Base-by-base conservation (phyloP, 2,329 filamentous ascomycete species). In the Hypoxylon sp. region DNA sequence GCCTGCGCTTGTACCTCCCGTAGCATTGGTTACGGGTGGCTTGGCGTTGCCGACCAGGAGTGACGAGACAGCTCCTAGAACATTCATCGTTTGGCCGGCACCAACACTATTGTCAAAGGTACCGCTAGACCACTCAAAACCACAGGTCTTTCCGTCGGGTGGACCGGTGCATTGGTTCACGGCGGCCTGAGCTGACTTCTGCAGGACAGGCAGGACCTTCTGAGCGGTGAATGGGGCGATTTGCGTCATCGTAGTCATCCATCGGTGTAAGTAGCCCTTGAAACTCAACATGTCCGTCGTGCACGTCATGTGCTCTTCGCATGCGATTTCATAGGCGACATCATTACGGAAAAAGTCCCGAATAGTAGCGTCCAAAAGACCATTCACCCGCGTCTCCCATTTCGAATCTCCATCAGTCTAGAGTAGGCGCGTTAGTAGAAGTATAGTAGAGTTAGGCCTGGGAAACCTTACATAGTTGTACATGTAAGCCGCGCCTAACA, bases 71-170 rank as follows among this genome's bases (percentile, higher is more conserved):
- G 88, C 84, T 27, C 85, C 84, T 13, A 90, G 78, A 0, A 85
- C 88, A 59, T 85, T 85, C 82, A 91, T 88, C 73, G 88, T 82
- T 76, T 91, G 87, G 7, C 88, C 87, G 56, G 88, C 86, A 32
- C 88, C 87, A 3, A 80, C 83, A 64, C 82, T 86, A 47, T 85
- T 85, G 69, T 89, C 87, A 72, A 83, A 89, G 5, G 37, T 62
- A 29, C 77, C 77, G 29, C 72, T 76, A 2, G 73, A 81, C 87
- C 86, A 89, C 31, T 76, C 76, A 7, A 86, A 80, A 3, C 85
- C 83, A 72, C 87, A 89, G 4, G 80, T 78, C 13, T 79, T 77
- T n/a, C 82, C 83, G 39, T 75, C 69, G 8, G 59, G 46, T 1
- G 75, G 72, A 37, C 77, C 78, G 15, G 75, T 79, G 62, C 80